A percentile compares a stretch with the other conserved stretches of the same genome.
Conservation (phyloP, 805 yeast species). For the Kregervanrija pseudodelftensis region DNA sequence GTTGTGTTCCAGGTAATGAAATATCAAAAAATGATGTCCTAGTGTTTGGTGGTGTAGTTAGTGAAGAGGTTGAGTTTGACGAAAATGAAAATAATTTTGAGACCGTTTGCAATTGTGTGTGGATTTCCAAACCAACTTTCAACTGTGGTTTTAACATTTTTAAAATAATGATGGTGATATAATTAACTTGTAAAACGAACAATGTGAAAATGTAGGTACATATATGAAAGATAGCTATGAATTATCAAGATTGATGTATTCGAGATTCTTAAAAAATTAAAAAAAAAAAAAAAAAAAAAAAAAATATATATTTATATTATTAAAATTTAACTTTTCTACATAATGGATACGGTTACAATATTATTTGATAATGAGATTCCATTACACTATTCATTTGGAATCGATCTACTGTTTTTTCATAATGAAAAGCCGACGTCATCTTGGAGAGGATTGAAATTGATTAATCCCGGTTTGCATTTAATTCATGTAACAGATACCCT, state of each 20-base stretch:
- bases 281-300: too few relatives aligned
- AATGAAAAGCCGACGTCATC: background rate
- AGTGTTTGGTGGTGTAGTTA: slow-evolving; percentile 49
- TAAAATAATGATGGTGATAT: background rate
- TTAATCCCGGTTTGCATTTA: slow-evolving; percentile 47
- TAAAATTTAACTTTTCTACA: background rate
- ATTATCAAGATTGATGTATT: too few relatives aligned
- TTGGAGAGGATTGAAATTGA: slow-evolving; percentile 41
- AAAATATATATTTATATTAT: too few relatives aligned
- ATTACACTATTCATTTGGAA: slow-evolving; percentile 13
- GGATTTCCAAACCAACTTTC: slow-evolving; percentile 89
- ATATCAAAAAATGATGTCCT: slow-evolving; percentile 73
- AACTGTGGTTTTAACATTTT: slow-evolving; percentile 23
- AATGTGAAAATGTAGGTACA: too few relatives aligned
- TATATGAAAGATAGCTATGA: too few relatives aligned
- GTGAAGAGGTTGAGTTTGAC: slow-evolving; percentile 36
- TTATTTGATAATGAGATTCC: slow-evolving; percentile 33
- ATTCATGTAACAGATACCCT: slow-evolving; percentile 41
- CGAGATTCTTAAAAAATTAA: too few relatives aligned
- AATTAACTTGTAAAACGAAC: background rate
- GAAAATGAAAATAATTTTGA: slow-evolving; percentile 73
- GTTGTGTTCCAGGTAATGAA: slow-evolving; percentile 91
- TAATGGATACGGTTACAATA: background rate
- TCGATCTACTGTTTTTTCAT: slow-evolving; percentile 19
- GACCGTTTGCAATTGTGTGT: slow-evolving; percentile 74